Percentiles rank a stretch among this genome's conserved stretches.
These are phyloP conservation scores for Wickerhamiella bombiphila DNA, from an alignment of 805 yeast species.

Conservation along the genomic window DNA sequence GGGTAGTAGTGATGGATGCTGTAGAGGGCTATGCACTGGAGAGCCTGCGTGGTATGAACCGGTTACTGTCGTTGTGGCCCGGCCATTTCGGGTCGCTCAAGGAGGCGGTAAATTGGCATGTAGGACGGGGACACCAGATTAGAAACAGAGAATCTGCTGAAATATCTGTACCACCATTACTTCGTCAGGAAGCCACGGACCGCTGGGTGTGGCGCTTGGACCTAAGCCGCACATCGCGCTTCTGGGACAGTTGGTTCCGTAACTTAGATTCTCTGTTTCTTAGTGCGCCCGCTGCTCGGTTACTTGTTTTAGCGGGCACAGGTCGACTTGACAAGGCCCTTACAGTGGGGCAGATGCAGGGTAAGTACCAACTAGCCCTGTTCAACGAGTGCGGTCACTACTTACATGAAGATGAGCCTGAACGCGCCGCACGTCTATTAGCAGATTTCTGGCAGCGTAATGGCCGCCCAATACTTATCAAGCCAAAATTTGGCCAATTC, in stretches of 20 bases:
- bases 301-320: constrained; percentile 74
- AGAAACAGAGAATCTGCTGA: constrained; percentile 47
- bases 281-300: constrained; percentile 39
- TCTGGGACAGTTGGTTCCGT: constrained; percentile 72
- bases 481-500: constrained; percentile 25
- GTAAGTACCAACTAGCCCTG: constrained; percentile 74
- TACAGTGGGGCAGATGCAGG: constrained; percentile 97
- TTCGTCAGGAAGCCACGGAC: constrained; percentile 24
- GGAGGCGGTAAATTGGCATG: constrained; percentile 72
- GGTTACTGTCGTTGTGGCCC: constrained; percentile 57
- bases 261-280: constrained; percentile 46
- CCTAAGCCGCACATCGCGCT: constrained; percentile 42
- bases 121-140: constrained; percentile 35
- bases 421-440: constrained; percentile 43
- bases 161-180: constrained; percentile 63
- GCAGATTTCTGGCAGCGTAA: constrained; percentile 25
- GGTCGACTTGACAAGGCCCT: constrained; percentile 74
- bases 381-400: constrained; percentile 80
- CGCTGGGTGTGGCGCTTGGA: constrained; percentile 48
- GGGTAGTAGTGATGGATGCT: constrained; percentile 72
- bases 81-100: constrained; percentile 34
- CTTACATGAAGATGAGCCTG: constrained; percentile 83
- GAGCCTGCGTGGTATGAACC: constrained; percentile 51
- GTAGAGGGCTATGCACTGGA: constrained; percentile 84
- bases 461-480: constrained; percentile 17